phyloP scores from a whole-genome alignment of 495 filamentous ascomycete genomes.

The Penicillium diatomitis region DNA sequence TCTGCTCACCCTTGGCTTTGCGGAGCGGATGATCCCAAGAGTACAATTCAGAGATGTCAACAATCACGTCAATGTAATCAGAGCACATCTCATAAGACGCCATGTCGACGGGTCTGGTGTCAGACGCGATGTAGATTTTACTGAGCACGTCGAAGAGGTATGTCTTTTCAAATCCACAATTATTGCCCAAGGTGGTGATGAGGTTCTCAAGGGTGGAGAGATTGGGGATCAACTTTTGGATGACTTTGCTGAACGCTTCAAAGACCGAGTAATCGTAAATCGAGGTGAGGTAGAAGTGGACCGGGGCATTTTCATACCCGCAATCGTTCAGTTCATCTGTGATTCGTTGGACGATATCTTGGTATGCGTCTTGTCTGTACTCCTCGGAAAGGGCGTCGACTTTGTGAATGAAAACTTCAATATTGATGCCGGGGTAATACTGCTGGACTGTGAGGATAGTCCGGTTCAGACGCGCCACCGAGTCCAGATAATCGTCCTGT shows the following conservation, averaged over 20 bases:
- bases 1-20: constrained; percentile 50
- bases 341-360: constrained; percentile 92
- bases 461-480: constrained; percentile 72
- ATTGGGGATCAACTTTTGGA: constrained; percentile 92
- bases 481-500: constrained; percentile 91
- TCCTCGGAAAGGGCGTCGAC: constrained; percentile 92
- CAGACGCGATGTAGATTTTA: constrained; percentile 97
- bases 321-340: constrained; percentile 90
- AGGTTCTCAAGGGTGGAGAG: constrained; percentile 84
- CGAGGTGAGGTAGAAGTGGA: constrained; percentile 87
- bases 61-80: constrained; percentile 95
- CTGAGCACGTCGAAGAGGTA: constrained; percentile 94
- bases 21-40: constrained; percentile 59
- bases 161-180: constrained; percentile 91
- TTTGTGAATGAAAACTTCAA: constrained; percentile 98
- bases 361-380: constrained; percentile 85
- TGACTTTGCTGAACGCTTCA: constrained; percentile 95
- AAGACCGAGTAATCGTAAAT: constrained; percentile 99
- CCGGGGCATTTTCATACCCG: constrained; percentile 82
- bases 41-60: constrained; percentile 91
- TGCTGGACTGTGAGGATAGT: constrained; percentile 83
- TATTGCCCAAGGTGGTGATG: constrained; percentile 78
- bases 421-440: constrained; percentile 81
- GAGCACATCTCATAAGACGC: constrained; percentile 94
- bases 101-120: constrained; percentile 86